Evolutionary conservation across 176 grass and related monocot species (phyloP), one percentile per base, ranked within the genome.

Genomic region (Aegilops longissima): DNA sequence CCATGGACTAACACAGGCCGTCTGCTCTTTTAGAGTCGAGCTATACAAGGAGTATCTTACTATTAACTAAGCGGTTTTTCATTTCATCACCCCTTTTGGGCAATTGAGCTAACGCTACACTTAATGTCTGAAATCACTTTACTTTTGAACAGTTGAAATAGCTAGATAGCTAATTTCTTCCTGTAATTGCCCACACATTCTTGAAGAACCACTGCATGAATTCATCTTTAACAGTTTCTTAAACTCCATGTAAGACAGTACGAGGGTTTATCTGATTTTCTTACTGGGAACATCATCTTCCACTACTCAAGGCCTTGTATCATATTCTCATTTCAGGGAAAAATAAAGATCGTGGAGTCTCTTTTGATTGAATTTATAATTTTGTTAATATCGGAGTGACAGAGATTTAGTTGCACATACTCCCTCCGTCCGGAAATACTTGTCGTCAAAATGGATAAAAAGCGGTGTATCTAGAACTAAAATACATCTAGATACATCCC

Each of bases 81-180:
- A 10, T 16, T 39, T 11, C 1, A 34, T 12, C 65, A 47, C 45
- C 31, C 24, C 21, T 66, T 67, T 58, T 52, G 56, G 7, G 52
- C 11, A 29, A 38, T 8, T 44, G n/a, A 44, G 38, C 47, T 40
- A 63, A 51, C 0, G 13, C 13, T 62, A 63, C 23, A 11, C 17
- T 72, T 38, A 51, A 73, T 83, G 31, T 66, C 39, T 63, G n/a
- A 52, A 36, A 75, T 39, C 38, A 74, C 5, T 80, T 29, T 82
- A 72, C 42, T 44, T 82, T 18, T 9, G 2, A 82, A 73, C 33
- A 42, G 8, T 40, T 66, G 33, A 58, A 66, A 86, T 27, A 21
- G 47, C 40, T 39, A 5, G 33, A 29, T 45, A 73, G 21, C 56
- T 33, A 59, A 31, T 9, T 75, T 66, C 34, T 38, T 14, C 56